phyloP scores from a whole-genome alignment of 148 eudicot genomes.

The Oxyria digyna region DNA sequence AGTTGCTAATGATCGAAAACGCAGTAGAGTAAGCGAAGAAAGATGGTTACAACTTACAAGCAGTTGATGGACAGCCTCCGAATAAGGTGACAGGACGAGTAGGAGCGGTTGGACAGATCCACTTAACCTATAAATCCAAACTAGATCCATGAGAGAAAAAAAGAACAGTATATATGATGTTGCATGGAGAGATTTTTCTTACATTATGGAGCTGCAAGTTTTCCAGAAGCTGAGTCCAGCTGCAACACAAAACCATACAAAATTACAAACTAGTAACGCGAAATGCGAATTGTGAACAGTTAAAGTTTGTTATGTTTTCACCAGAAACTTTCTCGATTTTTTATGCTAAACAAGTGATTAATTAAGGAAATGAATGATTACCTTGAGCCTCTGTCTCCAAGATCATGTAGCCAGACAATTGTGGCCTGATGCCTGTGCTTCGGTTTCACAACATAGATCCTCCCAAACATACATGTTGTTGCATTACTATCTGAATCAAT shows the following conservation, averaged over 20 bases:
- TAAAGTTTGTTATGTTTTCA: no score
- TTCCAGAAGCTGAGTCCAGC: slow-evolving; percentile 82
- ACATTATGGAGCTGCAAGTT: slow-evolving; percentile 68
- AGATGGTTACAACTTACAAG: slow-evolving; percentile 58
- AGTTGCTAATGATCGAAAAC: neutral
- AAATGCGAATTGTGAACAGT: no score
- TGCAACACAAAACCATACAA: slow-evolving; percentile 17
- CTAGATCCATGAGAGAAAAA: neutral
- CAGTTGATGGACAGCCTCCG: slow-evolving; percentile 71
- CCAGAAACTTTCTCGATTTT: no score
- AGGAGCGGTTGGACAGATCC: slow-evolving; percentile 95
- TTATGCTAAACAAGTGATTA: neutral
- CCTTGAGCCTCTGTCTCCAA: slow-evolving; percentile 85
- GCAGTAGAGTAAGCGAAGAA: neutral
- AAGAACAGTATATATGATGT: neutral
- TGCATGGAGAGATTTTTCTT: slow-evolving; percentile 19
- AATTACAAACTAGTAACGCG: no score
- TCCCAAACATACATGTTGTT: slow-evolving; percentile 49
- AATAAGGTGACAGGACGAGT: slow-evolving; percentile 53
- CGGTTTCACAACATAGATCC: slow-evolving; percentile 80
- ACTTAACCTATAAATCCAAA: slow-evolving; percentile 48
- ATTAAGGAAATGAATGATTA: slow-evolving; percentile 13
- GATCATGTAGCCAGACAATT: slow-evolving; percentile 78
- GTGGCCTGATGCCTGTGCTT: slow-evolving; percentile 75
- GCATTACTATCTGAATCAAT: slow-evolving; percentile 37